Evolutionary conservation across 495 filamentous ascomycete genomes (phyloP).

Genomic region (Neurospora africana): DNA sequence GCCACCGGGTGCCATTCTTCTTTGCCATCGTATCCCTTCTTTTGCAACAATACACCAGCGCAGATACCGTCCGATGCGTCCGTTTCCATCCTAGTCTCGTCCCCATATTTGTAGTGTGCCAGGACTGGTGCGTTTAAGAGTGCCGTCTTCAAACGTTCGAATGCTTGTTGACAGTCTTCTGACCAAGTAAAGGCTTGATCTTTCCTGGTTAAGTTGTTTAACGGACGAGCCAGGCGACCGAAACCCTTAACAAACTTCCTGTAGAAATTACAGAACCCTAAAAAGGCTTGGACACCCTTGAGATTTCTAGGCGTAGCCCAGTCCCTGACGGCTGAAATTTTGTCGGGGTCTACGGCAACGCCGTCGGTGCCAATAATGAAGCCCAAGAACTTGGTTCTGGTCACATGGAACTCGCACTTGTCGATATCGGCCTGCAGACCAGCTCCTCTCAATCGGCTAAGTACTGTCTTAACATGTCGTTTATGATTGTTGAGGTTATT

Average conservation of each 20-base stretch:
- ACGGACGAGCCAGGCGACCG: not conserved
- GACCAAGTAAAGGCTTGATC: not conserved
- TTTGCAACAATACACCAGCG: no score
- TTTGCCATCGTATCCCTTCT: no score
- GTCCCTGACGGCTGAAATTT: not conserved
- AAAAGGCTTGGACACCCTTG: constrained; percentile 2
- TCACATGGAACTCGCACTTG: constrained; percentile 20
- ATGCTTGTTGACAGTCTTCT: no score
- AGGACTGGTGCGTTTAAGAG: not conserved
- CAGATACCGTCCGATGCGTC: no score
- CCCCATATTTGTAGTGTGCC: not conserved
- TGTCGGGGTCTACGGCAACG: not conserved
- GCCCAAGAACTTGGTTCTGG: constrained; percentile 14
- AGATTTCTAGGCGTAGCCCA: not conserved
- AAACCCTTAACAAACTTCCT: constrained; percentile 2
- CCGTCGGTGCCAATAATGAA: constrained; percentile 12
- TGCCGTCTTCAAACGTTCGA: no score
- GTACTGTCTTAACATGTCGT: constrained; percentile 1
- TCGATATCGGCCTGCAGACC: constrained; percentile 17
- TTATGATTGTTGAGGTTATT: not conserved
- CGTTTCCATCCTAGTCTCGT: not conserved
- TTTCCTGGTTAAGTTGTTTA: constrained; percentile 2
- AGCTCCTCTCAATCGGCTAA: constrained; percentile 5
- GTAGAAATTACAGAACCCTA: constrained; percentile 6
- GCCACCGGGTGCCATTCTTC: no score